phyloP scores from a whole-genome alignment of 306 rosid species.

The Ceratonia siliqua region DNA sequence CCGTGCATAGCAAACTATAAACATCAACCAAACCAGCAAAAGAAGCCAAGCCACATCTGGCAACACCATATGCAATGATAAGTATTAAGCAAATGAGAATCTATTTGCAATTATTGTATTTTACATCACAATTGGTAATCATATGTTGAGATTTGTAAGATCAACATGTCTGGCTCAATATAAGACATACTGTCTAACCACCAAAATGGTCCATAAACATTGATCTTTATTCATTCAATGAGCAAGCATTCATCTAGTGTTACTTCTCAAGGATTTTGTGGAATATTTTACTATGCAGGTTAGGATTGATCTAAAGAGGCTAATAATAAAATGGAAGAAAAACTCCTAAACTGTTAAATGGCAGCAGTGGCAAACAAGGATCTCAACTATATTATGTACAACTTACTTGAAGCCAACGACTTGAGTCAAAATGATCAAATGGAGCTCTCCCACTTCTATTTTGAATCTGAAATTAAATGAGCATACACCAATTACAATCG shows the following conservation, averaged over 20 bases:
- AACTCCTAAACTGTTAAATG: background rate
- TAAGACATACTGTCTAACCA: background rate
- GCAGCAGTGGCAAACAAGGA: slow-evolving; percentile 21
- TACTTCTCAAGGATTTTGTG: slow-evolving; percentile 25
- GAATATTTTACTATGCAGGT: background rate
- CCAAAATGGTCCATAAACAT: slow-evolving; percentile 24
- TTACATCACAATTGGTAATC: background rate
- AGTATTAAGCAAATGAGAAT: background rate
- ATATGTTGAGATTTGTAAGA: background rate
- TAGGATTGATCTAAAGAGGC: slow-evolving; percentile 19
- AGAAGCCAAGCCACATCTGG: background rate
- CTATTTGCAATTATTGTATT: slow-evolving; percentile 1
- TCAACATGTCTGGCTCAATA: slow-evolving; percentile 11
- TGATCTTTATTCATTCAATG: slow-evolving; percentile 11
- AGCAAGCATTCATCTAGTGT: slow-evolving; percentile 7
- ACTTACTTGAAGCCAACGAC: slow-evolving; percentile 99
- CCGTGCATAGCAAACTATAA: slow-evolving; percentile 15
- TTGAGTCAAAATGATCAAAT: slow-evolving; percentile 76
- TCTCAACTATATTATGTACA: slow-evolving; percentile 19
- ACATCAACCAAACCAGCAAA: background rate
- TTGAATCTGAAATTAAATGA: slow-evolving; percentile 58
- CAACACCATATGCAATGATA: background rate
- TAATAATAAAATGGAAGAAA: slow-evolving; percentile 14
- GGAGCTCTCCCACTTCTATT: slow-evolving; percentile 84
- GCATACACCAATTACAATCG: slow-evolving; percentile 27